Conservation (phyloP, 441 rosid genomes). For the Pelargonium cotyledonis region DNA sequence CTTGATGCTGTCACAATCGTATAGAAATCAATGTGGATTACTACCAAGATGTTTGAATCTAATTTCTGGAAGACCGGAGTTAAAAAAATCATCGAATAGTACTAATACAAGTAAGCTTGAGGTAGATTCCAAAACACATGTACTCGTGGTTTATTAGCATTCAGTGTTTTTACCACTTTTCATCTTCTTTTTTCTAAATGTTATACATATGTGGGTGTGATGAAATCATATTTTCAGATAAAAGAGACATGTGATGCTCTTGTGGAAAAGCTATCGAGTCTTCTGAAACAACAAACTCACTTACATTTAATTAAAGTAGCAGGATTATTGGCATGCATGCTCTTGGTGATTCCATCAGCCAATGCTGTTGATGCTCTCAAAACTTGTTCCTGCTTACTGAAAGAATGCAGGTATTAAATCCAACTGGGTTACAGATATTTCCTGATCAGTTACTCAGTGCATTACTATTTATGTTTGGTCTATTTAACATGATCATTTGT, state of each 20-base stretch:
- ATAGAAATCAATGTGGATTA: slow-evolving; percentile 15
- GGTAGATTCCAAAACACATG: slow-evolving; percentile 32
- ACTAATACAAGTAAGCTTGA: slow-evolving; percentile 30
- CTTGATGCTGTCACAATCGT: slow-evolving; percentile 25
- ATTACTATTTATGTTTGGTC: not conserved
- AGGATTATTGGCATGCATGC: slow-evolving; percentile 48
- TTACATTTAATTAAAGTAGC: slow-evolving; percentile 39
- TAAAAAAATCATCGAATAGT: slow-evolving; percentile 17
- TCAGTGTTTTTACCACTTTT: not conserved
- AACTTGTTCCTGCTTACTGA: slow-evolving; percentile 83
- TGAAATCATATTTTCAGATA: slow-evolving; percentile 26
- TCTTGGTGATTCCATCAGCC: slow-evolving; percentile 77
- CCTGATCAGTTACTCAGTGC: not conserved
- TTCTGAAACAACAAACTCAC: slow-evolving; percentile 35
- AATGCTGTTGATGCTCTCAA: slow-evolving; percentile 90
- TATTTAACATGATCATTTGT: not conserved
- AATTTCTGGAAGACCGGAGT: slow-evolving; percentile 28
- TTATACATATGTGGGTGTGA: slow-evolving; percentile 4
- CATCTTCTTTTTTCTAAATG: not conserved
- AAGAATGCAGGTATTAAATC: slow-evolving; percentile 76
- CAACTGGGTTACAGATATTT: not conserved
- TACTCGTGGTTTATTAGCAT: slow-evolving; percentile 9
- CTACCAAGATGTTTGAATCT: slow-evolving; percentile 30
- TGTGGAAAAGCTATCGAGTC: slow-evolving; percentile 28
- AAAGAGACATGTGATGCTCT: slow-evolving; percentile 35